phyloP scores from a whole-genome alignment of 768 basidiomycete species.

The Boletales sp. region DNA sequence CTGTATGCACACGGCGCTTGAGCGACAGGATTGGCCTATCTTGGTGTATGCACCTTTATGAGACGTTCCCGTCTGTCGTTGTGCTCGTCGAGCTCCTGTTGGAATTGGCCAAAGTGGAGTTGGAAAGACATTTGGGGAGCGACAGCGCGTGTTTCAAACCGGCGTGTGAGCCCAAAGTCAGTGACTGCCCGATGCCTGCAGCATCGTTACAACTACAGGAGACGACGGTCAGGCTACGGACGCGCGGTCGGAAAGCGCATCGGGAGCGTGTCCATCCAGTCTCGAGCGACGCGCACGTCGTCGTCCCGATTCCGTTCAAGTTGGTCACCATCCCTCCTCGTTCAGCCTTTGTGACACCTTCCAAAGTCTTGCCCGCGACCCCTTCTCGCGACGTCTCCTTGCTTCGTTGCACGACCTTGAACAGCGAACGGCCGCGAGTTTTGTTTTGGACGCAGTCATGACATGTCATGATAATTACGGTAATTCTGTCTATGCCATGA shows the following conservation, averaged over 20 bases:
- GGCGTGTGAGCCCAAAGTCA: constrained; percentile 58
- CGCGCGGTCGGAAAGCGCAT: too few relatives aligned
- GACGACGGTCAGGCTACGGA: too few relatives aligned
- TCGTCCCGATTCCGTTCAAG: too few relatives aligned
- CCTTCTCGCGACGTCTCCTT: constrained; percentile 68
- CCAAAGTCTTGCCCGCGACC: background rate
- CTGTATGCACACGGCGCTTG: constrained; percentile 40
- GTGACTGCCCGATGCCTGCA: constrained; percentile 49
- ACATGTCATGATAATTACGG: too few relatives aligned
- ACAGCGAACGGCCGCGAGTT: constrained; percentile 64
- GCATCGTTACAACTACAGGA: constrained; percentile 51
- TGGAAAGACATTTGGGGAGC: constrained; percentile 8
- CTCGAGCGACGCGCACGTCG: too few relatives aligned
- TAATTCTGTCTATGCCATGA: background rate
- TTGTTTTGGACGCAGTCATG: constrained; percentile 12
- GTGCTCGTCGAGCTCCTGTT: constrained; percentile 73
- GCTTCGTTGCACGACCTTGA: constrained; percentile 65
- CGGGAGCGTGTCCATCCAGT: too few relatives aligned
- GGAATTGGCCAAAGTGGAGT: constrained; percentile 55
- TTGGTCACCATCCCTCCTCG: too few relatives aligned
- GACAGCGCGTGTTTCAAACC: constrained; percentile 19
- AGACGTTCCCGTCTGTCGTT: constrained; percentile 88
- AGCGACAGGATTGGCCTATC: constrained; percentile 2
- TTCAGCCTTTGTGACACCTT: too few relatives aligned
- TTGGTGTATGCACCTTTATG: constrained; percentile 64